A percentile compares a stretch with the other conserved stretches of the same genome.
These are phyloP conservation scores for Mycena galericulata DNA, from an alignment of 768 basidiomycete species.

Conservation along the genomic window DNA sequence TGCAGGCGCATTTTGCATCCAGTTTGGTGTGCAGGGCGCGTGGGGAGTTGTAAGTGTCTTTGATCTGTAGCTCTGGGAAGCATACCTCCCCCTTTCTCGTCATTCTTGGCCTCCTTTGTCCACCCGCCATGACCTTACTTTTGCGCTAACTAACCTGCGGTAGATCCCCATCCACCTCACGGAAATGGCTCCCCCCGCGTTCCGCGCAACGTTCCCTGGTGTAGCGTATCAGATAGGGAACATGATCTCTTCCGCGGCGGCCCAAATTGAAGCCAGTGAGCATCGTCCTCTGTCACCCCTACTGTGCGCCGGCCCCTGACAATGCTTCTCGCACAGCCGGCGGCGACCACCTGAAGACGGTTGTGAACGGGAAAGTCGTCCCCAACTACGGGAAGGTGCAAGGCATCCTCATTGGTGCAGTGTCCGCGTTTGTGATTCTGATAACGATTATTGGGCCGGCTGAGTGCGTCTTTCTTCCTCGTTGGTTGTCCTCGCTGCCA, in stretches of 20 bases:
- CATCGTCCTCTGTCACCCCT: conserved; percentile 48
- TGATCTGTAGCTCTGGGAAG: conserved; percentile 9
- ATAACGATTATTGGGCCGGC: conserved; percentile 80
- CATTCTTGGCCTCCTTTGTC: conserved; percentile 3
- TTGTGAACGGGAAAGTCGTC: conserved; percentile 60
- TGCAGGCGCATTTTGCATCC: conserved; percentile 77
- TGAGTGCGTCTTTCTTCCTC: conserved; percentile 57
- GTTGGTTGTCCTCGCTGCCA: background rate
- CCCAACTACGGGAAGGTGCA: conserved; percentile 84
- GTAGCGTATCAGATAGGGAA: conserved; percentile 71
- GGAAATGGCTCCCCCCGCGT: conserved; percentile 77
- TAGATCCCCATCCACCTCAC: conserved; percentile 73
- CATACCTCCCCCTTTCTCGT: background rate
- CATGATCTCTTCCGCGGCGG: conserved; percentile 68
- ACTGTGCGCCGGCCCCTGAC: background rate
- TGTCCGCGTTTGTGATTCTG: conserved; percentile 81
- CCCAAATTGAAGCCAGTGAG: conserved; percentile 69
- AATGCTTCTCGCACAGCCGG: conserved; percentile 57
- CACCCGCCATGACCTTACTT: background rate
- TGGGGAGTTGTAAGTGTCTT: conserved; percentile 69
- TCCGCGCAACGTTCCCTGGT: conserved; percentile 77
- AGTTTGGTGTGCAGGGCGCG: conserved; percentile 79
- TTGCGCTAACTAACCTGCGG: background rate
- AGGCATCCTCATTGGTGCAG: conserved; percentile 88
- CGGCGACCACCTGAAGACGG: conserved; percentile 66